Evolutionary conservation across 139 green algal genomes (phyloP).

Genomic region (Closterium sp.): DNA sequence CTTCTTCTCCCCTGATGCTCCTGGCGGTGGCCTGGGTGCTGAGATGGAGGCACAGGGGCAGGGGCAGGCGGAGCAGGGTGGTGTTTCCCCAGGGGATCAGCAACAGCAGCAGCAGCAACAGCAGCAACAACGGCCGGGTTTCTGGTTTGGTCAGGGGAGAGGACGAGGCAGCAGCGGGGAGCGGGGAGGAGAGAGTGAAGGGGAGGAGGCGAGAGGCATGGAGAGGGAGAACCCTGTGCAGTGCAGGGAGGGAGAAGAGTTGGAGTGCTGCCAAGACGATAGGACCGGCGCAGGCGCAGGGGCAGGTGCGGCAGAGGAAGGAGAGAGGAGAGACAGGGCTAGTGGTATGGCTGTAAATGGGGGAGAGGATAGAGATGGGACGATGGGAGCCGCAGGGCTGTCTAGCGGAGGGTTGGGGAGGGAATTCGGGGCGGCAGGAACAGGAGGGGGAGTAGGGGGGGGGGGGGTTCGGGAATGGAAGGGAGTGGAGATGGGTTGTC

Average conservation of each 20-base stretch:
- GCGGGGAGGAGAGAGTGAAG: not conserved
- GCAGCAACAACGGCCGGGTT: not conserved
- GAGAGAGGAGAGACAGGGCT: not conserved
- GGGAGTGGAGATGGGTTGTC: not conserved
- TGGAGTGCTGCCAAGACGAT: not conserved
- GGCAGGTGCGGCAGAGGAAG: not conserved
- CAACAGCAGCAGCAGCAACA: not conserved
- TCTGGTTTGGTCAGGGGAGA: not conserved
- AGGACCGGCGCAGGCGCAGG: not conserved
- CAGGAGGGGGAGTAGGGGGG: not conserved
- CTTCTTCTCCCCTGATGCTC: slow-evolving; percentile 32
- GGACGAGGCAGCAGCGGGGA: not conserved
- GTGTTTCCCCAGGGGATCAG: not conserved
- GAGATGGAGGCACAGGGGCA: slow-evolving; percentile 2
- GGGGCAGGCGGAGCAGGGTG: not conserved
- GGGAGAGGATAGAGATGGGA: not conserved
- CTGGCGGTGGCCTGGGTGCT: slow-evolving; percentile 20
- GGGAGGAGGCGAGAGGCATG: not conserved
- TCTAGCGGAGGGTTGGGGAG: not conserved
- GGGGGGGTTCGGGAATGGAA: not conserved
- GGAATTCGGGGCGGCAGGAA: not conserved
- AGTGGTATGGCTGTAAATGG: not conserved
- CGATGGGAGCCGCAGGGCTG: not conserved
- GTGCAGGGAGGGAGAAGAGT: not conserved
- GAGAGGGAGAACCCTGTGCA: not conserved